These are phyloP conservation scores for Paramecium biaurelia DNA, from an alignment of 73 alveolate species.

Conservation along the genomic window DNA sequence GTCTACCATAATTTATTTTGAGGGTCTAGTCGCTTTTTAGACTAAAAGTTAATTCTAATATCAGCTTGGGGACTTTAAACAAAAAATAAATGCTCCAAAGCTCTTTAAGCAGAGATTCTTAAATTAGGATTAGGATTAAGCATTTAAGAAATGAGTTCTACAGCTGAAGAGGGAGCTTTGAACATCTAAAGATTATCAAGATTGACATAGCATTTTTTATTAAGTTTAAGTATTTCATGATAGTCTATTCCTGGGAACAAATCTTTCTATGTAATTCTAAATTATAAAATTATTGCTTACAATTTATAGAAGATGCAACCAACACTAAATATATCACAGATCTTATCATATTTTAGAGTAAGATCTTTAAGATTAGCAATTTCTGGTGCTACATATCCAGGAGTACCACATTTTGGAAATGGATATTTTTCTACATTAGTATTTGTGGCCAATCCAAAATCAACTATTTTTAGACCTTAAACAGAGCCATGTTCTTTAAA, in stretches of 20 bases:
- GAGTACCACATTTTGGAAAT: slow-evolving; percentile 71
- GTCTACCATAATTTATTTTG: slow-evolving; percentile 6
- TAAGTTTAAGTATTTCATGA: background rate
- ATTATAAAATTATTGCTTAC: background rate
- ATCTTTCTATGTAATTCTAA: slow-evolving; percentile 6
- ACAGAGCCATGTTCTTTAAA: background rate
- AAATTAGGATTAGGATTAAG: slow-evolving; percentile 72
- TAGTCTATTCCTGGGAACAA: slow-evolving; percentile 22
- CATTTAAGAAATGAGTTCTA: slow-evolving; percentile 70
- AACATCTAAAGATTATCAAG: background rate
- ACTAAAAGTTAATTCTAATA: background rate
- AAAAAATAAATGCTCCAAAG: slow-evolving; percentile 71
- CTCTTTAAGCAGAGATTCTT: slow-evolving; percentile 82
- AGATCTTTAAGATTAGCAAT: slow-evolving; percentile 63
- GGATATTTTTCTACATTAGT: background rate
- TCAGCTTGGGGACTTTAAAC: background rate
- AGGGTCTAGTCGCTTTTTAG: background rate
- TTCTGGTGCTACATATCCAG: slow-evolving; percentile 85
- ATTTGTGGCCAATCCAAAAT: slow-evolving; percentile 53
- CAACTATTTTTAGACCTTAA: slow-evolving; percentile 13
- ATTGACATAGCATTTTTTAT: background rate
- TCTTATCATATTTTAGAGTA: slow-evolving; percentile 20
- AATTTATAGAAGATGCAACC: slow-evolving; percentile 58
- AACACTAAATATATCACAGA: slow-evolving; percentile 62
- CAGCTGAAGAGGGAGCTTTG: slow-evolving; percentile 1